phyloP scores from a whole-genome alignment of 139 green algal genomes.

The Nannochloris sp. region DNA sequence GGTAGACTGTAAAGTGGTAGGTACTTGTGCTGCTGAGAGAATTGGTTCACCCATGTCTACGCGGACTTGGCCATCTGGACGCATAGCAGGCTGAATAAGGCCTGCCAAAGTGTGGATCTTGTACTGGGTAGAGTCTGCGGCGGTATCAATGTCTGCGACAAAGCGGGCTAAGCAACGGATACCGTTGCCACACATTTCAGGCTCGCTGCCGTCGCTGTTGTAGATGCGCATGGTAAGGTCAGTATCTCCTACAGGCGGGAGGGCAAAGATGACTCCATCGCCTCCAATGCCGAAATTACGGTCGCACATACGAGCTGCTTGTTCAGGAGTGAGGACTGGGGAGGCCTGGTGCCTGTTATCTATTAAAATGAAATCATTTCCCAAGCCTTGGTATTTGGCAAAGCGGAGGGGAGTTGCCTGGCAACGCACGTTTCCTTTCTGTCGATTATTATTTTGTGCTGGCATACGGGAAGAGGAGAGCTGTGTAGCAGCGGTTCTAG shows the following conservation, averaged over 20 bases:
- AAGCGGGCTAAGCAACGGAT: constrained; percentile 95
- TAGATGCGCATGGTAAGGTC: constrained; percentile 97
- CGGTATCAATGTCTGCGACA: constrained; percentile 71
- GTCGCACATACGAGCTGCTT: constrained; percentile 84
- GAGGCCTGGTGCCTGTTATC: constrained; percentile 80
- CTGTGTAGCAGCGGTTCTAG: too few species aligned
- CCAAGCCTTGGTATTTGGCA: constrained; percentile 95
- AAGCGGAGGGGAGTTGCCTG: constrained; percentile 48
- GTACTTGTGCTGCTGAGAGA: constrained; percentile 62
- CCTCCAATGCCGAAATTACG: constrained; percentile 94
- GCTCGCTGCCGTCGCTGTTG: constrained; percentile 95
- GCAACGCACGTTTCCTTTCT: too few species aligned
- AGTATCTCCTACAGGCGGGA: constrained; percentile 50
- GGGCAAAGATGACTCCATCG: constrained; percentile 94
- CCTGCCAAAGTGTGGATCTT: constrained; percentile 89
- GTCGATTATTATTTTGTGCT: too few species aligned
- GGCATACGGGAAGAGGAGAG: too few species aligned
- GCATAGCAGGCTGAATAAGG: constrained; percentile 84
- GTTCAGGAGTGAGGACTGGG: constrained; percentile 64
- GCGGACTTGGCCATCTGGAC: constrained; percentile 76
- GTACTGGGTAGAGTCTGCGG: constrained; percentile 36
- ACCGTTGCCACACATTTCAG: constrained; percentile 99
- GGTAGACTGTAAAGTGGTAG: constrained; percentile 72
- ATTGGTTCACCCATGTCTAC: constrained; percentile 97
- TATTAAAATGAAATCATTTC: constrained; percentile 99